Conservation (phyloP, 768 basidiomycete species). For the Crucibulum laeve region DNA sequence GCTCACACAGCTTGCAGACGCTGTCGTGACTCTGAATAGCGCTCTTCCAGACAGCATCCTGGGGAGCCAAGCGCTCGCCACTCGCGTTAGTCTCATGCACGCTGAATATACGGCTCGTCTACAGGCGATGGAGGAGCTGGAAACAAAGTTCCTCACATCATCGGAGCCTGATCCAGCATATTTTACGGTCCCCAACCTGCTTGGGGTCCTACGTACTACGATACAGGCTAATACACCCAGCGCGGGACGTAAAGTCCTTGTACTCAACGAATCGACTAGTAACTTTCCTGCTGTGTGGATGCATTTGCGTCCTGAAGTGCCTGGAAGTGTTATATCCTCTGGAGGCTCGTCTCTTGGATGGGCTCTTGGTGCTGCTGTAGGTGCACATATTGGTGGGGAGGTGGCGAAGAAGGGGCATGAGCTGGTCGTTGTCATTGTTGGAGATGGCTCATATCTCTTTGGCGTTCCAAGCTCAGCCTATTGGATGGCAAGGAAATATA, state of each 20-base stretch:
- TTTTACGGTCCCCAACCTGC: conserved; percentile 42
- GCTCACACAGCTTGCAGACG: conserved; percentile 41
- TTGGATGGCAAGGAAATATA: conserved; percentile 71
- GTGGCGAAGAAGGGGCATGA: conserved; percentile 32
- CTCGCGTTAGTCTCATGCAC: too few species aligned
- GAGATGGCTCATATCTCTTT: conserved; percentile 70
- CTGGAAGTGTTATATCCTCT: conserved; percentile 49
- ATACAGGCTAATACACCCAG: conserved; percentile 35
- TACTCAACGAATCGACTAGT: conserved; percentile 63
- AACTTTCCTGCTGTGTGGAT: conserved; percentile 52
- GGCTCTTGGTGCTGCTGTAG: conserved; percentile 62
- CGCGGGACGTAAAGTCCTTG: conserved; percentile 31
- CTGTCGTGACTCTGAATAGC: too few species aligned
- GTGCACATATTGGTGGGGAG: conserved; percentile 44
- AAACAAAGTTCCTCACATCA: conserved; percentile 17
- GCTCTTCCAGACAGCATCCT: conserved; percentile 5
- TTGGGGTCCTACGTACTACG: conserved; percentile 40
- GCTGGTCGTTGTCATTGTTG: conserved; percentile 56
- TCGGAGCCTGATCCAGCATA: conserved; percentile 8
- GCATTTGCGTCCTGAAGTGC: conserved; percentile 48
- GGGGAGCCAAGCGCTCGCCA: conserved; percentile 4
- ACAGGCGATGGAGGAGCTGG: conserved; percentile 20
- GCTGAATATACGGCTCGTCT: conserved; percentile 8
- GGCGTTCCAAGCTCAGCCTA: conserved; percentile 60
- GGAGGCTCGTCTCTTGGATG: conserved; percentile 70